Percentiles rank a stretch among this genome's conserved stretches.
phyloP scores from a whole-genome alignment of 768 basidiomycete species.

The Termitomyces sp. region DNA sequence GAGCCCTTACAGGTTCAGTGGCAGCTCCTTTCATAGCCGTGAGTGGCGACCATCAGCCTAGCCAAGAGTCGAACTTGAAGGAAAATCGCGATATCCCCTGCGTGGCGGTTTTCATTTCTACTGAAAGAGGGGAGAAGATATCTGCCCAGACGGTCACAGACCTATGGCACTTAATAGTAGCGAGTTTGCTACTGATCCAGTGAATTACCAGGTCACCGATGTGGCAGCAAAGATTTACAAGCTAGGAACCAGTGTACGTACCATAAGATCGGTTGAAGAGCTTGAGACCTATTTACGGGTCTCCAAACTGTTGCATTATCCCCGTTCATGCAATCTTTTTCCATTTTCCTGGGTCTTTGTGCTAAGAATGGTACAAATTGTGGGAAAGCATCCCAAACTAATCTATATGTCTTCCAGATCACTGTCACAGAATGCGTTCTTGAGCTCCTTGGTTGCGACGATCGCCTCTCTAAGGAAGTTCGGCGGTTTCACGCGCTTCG shows the following conservation, averaged over 20 bases:
- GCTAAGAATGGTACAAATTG: background rate
- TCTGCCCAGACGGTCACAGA: background rate
- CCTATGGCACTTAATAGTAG: background rate
- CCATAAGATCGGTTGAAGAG: background rate
- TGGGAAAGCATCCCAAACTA: background rate
- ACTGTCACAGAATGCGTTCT: conserved; percentile 1
- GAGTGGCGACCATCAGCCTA: background rate
- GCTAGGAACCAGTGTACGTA: background rate
- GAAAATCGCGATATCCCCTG: background rate
- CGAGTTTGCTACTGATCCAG: background rate
- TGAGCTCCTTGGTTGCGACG: conserved; percentile 2
- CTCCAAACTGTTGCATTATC: background rate
- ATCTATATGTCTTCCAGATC: background rate
- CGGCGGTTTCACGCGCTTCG: background rate
- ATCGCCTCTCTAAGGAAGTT: conserved; percentile 4
- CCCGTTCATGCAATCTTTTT: background rate
- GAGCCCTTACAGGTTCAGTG: background rate
- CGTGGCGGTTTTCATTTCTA: background rate
- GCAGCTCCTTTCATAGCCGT: background rate
- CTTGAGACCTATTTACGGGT: background rate
- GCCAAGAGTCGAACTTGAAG: background rate
- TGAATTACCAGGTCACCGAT: no score
- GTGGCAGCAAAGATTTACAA: background rate
- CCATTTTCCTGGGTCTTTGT: conserved; percentile 2
- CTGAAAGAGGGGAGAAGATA: background rate